phyloP scores from a whole-genome alignment of 2,329 filamentous ascomycete genomes.

The Aphanoascus verrucosus region DNA sequence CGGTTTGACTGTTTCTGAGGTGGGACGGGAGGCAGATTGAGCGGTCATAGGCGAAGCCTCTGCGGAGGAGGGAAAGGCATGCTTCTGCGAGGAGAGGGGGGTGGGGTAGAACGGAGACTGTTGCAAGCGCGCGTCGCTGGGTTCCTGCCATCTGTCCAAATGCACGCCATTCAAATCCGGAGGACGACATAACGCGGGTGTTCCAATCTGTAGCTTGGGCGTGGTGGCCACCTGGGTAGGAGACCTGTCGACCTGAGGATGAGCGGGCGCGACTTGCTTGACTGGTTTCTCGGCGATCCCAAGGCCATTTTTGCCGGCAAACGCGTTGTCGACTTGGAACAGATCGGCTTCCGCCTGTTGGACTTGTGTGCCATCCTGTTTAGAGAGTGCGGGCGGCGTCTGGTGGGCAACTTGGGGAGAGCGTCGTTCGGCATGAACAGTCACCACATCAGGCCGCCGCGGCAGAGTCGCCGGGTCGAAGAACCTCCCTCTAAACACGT shows the following conservation, averaged over 20 bases:
- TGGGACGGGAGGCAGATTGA: neutral
- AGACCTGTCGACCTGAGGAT: neutral
- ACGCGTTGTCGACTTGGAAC: neutral
- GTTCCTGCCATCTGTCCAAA: neutral
- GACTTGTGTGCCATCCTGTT: neutral
- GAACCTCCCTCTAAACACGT: constrained; percentile 41
- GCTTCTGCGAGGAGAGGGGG: constrained; percentile 7
- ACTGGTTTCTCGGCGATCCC: neutral
- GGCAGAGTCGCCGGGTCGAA: constrained; percentile 48
- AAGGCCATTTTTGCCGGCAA: neutral
- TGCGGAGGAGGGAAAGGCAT: neutral
- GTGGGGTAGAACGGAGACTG: constrained; percentile 1
- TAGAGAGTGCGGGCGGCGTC: neutral
- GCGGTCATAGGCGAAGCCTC: neutral
- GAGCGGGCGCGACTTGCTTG: neutral
- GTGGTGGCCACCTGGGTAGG: neutral
- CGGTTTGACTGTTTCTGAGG: neutral
- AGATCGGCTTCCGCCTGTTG: neutral
- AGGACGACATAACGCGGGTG: neutral
- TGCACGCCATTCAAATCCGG: neutral
- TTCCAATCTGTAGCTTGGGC: constrained; percentile 13
- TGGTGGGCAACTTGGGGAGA: neutral
- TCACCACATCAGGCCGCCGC: constrained; percentile 24
- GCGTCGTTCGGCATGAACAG: neutral
- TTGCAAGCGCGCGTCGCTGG: neutral